Evolutionary conservation across 208 protist species (phyloP).

Genomic region (Paratrypanosoma confusum): DNA sequence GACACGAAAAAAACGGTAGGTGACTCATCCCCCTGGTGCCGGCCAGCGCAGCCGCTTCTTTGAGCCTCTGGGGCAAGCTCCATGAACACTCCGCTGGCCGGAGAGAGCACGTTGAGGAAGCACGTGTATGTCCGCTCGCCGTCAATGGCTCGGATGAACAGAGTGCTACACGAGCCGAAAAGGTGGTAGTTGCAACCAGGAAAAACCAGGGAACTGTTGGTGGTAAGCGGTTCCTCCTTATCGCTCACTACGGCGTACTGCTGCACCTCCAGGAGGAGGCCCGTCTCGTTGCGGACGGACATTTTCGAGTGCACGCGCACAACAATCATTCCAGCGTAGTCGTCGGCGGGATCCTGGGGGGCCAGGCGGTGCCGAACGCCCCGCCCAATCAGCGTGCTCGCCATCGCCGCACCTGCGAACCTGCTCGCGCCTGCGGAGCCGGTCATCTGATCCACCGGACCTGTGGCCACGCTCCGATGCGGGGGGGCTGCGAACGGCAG

Average conservation of each 20-base stretch:
- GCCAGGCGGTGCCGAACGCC: no score
- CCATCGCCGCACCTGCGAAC: no score
- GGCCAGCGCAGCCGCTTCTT: not conserved
- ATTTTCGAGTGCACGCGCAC: conserved; percentile 41
- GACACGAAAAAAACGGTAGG: conserved; percentile 50
- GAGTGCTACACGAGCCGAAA: conserved; percentile 5
- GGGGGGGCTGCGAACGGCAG: no score
- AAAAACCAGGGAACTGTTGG: conserved; percentile 6
- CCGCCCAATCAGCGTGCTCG: no score
- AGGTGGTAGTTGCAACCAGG: conserved; percentile 16
- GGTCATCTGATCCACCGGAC: no score
- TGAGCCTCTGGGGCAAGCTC: not conserved
- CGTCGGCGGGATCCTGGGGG: no score
- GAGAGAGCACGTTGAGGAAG: conserved; percentile 8
- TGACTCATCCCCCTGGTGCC: not conserved
- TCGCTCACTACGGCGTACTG: conserved; percentile 11
- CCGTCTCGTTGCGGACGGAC: conserved; percentile 34
- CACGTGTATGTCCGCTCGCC: conserved; percentile 6
- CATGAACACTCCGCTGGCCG: conserved; percentile 10
- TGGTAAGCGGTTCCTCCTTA: conserved; percentile 3
- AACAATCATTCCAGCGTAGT: conserved; percentile 19
- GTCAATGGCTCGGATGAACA: conserved; percentile 11
- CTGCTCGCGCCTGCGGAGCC: no score
- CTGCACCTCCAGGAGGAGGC: conserved; percentile 24
- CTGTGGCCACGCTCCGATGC: no score